Percentiles rank a stretch among this genome's conserved stretches.
phyloP scores from a whole-genome alignment of 2,329 filamentous ascomycete genomes.

The Ophiosphaerella korrae region DNA sequence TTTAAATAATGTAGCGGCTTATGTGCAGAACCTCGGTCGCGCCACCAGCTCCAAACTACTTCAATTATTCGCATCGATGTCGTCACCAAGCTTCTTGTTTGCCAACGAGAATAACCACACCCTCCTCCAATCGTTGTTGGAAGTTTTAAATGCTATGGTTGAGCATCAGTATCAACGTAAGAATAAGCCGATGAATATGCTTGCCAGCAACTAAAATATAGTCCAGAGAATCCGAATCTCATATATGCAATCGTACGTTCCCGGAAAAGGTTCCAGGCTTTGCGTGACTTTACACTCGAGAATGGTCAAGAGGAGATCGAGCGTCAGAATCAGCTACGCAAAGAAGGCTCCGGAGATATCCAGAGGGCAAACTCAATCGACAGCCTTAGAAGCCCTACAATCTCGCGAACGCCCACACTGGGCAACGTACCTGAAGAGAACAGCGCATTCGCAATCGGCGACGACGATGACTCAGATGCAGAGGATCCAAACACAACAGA shows the following conservation, averaged over 20 bases:
- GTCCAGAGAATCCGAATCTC: slow-evolving; percentile 76
- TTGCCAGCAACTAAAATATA: slow-evolving; percentile 15
- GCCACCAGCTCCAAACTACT: slow-evolving; percentile 80
- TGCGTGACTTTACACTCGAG: slow-evolving; percentile 87
- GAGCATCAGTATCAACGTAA: slow-evolving; percentile 84
- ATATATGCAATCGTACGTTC: slow-evolving; percentile 80
- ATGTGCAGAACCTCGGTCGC: slow-evolving; percentile 76
- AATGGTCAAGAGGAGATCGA: slow-evolving; percentile 92
- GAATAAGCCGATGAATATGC: slow-evolving; percentile 31
- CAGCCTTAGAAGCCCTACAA: slow-evolving; percentile 67
- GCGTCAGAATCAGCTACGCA: slow-evolving; percentile 73
- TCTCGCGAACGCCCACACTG: slow-evolving; percentile 61
- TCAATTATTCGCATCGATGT: slow-evolving; percentile 90
- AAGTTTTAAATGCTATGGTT: slow-evolving; percentile 86
- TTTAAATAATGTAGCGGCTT: slow-evolving; percentile 89
- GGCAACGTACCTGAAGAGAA: slow-evolving; percentile 78
- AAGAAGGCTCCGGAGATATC: slow-evolving; percentile 54
- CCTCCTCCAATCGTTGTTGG: slow-evolving; percentile 79
- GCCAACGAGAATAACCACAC: slow-evolving; percentile 90
- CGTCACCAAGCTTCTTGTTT: slow-evolving; percentile 86
- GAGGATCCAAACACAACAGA: slow-evolving; percentile 57
- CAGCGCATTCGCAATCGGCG: slow-evolving; percentile 84
- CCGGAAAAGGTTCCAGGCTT: slow-evolving; percentile 79
- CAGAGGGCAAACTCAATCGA: slow-evolving; percentile 67
- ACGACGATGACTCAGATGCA: slow-evolving; percentile 70